Base-by-base conservation (phyloP, 805 yeast species). In the Spathaspora arborariae region DNA sequence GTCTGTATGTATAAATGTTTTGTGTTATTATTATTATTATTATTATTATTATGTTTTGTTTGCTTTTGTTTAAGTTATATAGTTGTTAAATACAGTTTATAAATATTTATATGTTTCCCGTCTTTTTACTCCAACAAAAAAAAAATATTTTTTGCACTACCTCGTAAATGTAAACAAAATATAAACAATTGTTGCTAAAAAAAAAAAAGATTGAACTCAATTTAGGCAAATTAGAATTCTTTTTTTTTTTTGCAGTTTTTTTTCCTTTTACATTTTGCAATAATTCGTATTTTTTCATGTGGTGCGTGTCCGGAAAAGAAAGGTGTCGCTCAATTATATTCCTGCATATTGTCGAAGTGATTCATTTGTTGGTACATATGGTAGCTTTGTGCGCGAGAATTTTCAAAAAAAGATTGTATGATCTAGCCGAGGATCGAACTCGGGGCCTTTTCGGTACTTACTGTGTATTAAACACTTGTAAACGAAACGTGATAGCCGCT, bases 401-500 rank as follows among this genome's bases (percentile, higher is more conserved):
- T n/a, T 8, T 5, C 41, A 38, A 41, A 41, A 33, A 41, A 43
- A 45, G 8, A 39, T 35, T 18, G 7, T 30, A 16, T 39, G 44
- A 45, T 24, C 63, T 63, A 63, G 66, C 70, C 68, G 70, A 64
- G 72, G 70, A 64, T 66, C 71, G 71, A 66, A 66, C 72, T 64
- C 70, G 68, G 70, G 72, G 62, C 70, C 72, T 65, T 63, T 65
- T 66, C 71, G 69, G 71, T 45, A 53, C 62, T 65, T 61, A 63
- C 65, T 58, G 60, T 54, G 62, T 33, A 27, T 9, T 24, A 43
- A 7, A 46, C 64, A 60, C 62, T 51, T 66, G 71, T 66, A 64
- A 66, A 66, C 69, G 71, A 66, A 65, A 63, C 70, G 71, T 64
- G 69, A 64, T 66, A 66, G 65, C 71, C 71, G 68, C 70, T 65